phyloP scores from a whole-genome alignment of 257 asterid species.

The Verbena officinalis region DNA sequence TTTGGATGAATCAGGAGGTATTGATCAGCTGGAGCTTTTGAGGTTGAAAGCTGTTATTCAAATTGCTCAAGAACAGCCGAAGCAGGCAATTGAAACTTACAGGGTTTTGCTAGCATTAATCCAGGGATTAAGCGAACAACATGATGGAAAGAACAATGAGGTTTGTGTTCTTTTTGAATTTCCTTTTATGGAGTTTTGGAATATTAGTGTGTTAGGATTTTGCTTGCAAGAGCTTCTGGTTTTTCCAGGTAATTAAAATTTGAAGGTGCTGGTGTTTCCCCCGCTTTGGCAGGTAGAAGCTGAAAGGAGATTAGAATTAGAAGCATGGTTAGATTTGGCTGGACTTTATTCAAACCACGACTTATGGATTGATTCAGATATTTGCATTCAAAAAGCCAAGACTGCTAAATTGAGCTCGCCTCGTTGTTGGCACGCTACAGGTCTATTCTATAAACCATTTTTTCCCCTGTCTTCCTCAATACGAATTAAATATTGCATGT shows the following conservation, averaged over 20 bases:
- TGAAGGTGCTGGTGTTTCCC: conserved; percentile 5
- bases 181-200: neutral
- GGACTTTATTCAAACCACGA: conserved; percentile 63
- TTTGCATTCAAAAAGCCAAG: conserved; percentile 65
- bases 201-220: neutral
- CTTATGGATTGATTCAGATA: conserved; percentile 65
- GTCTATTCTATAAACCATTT: conserved; percentile 38
- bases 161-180: conserved; percentile 29
- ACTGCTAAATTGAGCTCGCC: conserved; percentile 50
- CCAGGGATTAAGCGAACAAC: conserved; percentile 53
- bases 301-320: conserved; percentile 52
- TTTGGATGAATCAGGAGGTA: conserved; percentile 61
- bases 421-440: conserved; percentile 75
- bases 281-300: conserved; percentile 40
- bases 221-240: neutral
- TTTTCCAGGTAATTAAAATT: too few species aligned
- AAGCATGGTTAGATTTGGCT: conserved; percentile 92
- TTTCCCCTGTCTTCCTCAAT: conserved; percentile 8
- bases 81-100: conserved; percentile 83
- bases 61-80: conserved; percentile 69
- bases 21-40: conserved; percentile 75
- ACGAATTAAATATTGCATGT: too few species aligned
- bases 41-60: conserved; percentile 77
- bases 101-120: conserved; percentile 64
- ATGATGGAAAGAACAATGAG: conserved; percentile 32